Conservation (phyloP, 2,329 filamentous ascomycete species). For the Colletotrichum neosansevieriae region DNA sequence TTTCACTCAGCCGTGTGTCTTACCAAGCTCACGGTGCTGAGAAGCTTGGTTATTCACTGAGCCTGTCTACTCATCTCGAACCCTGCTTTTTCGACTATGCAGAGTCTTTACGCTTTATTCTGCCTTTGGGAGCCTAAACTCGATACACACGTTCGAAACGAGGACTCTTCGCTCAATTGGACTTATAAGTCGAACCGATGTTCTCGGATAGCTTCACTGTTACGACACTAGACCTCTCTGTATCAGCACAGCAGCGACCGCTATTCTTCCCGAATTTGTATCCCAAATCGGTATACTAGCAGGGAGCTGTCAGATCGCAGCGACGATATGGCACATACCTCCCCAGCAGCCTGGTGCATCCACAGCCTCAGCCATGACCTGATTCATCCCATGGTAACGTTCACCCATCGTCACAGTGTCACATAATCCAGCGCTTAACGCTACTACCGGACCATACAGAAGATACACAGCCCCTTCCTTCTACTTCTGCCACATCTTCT, state of each 20-base stretch:
- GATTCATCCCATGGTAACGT: constrained; percentile 5
- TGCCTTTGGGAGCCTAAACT: no score
- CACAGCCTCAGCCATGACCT: constrained; percentile 30
- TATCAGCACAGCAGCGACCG: not conserved
- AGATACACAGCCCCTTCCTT: constrained; percentile 15
- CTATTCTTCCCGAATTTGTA: constrained; percentile 4
- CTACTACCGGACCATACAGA: not conserved
- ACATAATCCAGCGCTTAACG: not conserved
- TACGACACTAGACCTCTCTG: not conserved
- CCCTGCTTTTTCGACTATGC: not conserved
- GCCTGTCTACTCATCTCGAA: not conserved
- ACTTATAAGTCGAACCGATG: no score
- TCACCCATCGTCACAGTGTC: not conserved
- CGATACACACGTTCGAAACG: no score
- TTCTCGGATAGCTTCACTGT: not conserved
- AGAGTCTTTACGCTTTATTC: not conserved
- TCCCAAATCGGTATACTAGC: constrained; percentile 12
- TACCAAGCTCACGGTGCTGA: constrained; percentile 4
- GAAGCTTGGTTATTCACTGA: constrained; percentile 2
- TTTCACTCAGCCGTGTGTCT: not conserved
- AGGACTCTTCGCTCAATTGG: no score
- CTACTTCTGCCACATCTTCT: not conserved
- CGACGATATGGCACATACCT: constrained; percentile 10
- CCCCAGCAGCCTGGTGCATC: constrained; percentile 6
- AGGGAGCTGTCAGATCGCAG: not conserved